Evolutionary conservation across 2,329 filamentous ascomycete genomes (phyloP), one percentile per base, ranked within the genome.

Genomic region (Paraconiothyrium sp.): DNA sequence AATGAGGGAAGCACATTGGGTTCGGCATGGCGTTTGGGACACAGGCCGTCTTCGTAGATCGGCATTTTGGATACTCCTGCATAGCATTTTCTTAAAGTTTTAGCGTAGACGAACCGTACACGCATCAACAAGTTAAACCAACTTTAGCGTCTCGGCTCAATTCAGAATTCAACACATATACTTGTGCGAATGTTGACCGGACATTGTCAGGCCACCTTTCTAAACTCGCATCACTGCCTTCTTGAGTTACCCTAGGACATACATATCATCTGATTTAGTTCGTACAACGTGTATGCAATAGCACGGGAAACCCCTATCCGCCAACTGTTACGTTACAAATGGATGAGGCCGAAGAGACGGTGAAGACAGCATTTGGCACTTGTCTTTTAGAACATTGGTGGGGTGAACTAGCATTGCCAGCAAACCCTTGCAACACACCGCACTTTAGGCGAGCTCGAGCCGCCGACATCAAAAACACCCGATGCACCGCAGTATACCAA

Each of bases 361-460:
- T 65, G 59, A 60, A 54, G 52, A 46, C 16, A 52, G 16, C 14
- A 27, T 13, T 39, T 10, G 20, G 37, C 24, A 41, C 60, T 61
- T 66, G 51, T 61, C 61, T 43, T 2, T 27, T 35, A 3, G 3
- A 20, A 37, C 34, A 34, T 27, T n/a, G n/a, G 52, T 35, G 35
- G 50, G 37, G 43, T 22, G 24, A 22, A n/a, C 27, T 48, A 37
- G 44, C 16, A 22, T 22, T 57, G 57, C 56, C 58, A 62, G 61
- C 57, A 58, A 58, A 60, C 59, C 64, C 66, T 50, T 60, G 62
- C 32, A 59, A 43, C 60, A 59, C 66, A 68, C 66, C 66, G 66
- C 58, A 58, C 30, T 47, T 68, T 67, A 57, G 57, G 62, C 66
- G 64, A 68, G 61, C 39, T 41, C 34, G 35, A 51, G 49, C 54